Percentiles rank a stretch among this genome's conserved stretches.
These are phyloP conservation scores for Thozetella sp. DNA, from an alignment of 495 filamentous ascomycete genomes.

Conservation along the genomic window DNA sequence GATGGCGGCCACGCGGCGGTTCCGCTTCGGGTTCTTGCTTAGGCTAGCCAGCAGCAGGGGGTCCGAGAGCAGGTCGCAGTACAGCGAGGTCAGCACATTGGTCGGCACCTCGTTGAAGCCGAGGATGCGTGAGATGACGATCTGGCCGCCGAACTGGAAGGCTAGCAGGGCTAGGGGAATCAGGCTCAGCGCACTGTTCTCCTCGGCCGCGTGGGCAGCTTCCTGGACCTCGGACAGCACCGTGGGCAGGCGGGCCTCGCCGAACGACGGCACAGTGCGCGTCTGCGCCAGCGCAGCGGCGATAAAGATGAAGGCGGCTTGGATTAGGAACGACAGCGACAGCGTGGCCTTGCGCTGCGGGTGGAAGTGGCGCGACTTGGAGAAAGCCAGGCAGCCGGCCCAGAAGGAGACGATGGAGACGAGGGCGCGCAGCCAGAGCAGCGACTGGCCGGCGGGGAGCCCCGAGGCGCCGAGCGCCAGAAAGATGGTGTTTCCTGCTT, in stretches of 20 bases:
- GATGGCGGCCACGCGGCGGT: conserved; percentile 61
- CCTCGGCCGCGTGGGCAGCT: not conserved
- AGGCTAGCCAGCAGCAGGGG: conserved; percentile 48
- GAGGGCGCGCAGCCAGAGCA: conserved; percentile 66
- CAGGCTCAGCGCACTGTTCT: conserved; percentile 8
- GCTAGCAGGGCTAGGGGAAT: conserved; percentile 58
- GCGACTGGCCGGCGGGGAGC: conserved; percentile 50
- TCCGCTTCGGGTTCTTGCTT: conserved; percentile 61
- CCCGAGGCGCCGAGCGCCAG: conserved; percentile 62
- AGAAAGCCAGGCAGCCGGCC: conserved; percentile 50
- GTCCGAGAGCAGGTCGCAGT: conserved; percentile 68
- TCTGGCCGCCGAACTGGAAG: conserved; percentile 73
- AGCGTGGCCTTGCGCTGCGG: conserved; percentile 49
- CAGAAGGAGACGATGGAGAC: conserved; percentile 60
- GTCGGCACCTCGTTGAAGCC: conserved; percentile 72
- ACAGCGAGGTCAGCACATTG: conserved; percentile 71
- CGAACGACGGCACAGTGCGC: conserved; percentile 12
- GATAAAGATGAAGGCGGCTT: conserved; percentile 53
- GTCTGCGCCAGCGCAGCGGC: conserved; percentile 55
- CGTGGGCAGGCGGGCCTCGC: not conserved
- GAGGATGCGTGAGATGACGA: conserved; percentile 63
- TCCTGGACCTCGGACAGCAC: not conserved
- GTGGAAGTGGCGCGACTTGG: conserved; percentile 14
- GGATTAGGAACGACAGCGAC: conserved; percentile 54
- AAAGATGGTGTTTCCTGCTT: conserved; percentile 66